Conservation (phyloP, 75 land plant species). For the Cupressus sempervirens region DNA sequence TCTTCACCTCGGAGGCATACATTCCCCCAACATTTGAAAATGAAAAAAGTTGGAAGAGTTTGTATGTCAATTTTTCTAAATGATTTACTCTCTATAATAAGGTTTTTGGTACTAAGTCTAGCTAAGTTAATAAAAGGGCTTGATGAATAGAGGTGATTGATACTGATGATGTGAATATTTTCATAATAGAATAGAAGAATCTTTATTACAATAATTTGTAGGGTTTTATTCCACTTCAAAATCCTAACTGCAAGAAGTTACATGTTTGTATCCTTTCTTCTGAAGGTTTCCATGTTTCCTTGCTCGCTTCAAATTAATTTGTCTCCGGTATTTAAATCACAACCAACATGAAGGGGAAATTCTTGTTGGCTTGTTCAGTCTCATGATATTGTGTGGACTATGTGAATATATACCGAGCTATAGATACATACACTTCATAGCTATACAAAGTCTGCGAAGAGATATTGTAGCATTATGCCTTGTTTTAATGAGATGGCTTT, state of each 20-base stretch:
- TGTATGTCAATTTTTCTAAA: constrained; percentile 40
- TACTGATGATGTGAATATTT: background rate
- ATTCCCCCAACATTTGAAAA: constrained; percentile 73
- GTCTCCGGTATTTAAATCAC: constrained; percentile 44
- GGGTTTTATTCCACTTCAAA: constrained; percentile 71
- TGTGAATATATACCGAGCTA: too few species aligned
- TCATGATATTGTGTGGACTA: constrained; percentile 30
- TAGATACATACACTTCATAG: too few species aligned
- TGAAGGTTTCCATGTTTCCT: background rate
- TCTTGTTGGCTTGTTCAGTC: constrained; percentile 41
- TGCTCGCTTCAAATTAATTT: background rate
- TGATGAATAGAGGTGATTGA: background rate
- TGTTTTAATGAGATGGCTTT: too few species aligned
- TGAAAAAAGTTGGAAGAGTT: constrained; percentile 54
- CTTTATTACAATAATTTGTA: constrained; percentile 79
- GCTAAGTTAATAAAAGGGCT: too few species aligned
- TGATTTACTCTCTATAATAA: background rate
- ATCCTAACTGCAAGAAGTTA: constrained; percentile 59
- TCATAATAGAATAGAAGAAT: constrained; percentile 35
- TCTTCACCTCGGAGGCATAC: constrained; percentile 53
- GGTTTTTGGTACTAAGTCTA: too few species aligned
- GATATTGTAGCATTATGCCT: too few species aligned
- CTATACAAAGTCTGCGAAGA: too few species aligned
- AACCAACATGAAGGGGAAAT: constrained; percentile 63
- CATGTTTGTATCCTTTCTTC: constrained; percentile 30